A percentile compares a stretch with the other conserved stretches of the same genome.
Evolutionary conservation across 176 grass and related monocot species (phyloP).

Genomic region (Hordeum marinum): DNA sequence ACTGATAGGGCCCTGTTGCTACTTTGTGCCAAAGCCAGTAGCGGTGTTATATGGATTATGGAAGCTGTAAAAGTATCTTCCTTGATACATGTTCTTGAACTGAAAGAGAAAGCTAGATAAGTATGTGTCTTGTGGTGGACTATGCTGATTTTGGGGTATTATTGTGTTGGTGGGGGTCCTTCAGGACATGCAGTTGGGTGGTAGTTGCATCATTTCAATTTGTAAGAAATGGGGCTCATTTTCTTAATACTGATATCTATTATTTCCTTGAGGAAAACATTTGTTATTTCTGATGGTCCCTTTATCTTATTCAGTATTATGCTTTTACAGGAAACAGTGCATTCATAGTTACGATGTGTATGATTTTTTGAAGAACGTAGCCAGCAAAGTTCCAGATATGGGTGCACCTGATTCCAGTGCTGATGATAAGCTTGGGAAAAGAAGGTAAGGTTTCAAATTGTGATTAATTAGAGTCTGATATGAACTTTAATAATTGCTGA

Average conservation of each 20-base stretch:
- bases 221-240: not conserved
- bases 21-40: not conserved
- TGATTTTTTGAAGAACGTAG: slow-evolving; percentile 93
- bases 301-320: slow-evolving; percentile 15
- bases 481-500: slow-evolving; percentile 1
- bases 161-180: too few relatives aligned
- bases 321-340: slow-evolving; percentile 74
- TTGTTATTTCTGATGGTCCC: not conserved
- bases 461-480: slow-evolving; percentile 15
- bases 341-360: slow-evolving; percentile 81
- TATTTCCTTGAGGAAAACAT: not conserved
- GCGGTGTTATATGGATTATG: not conserved
- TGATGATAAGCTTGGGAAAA: slow-evolving; percentile 65
- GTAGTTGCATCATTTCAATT: not conserved
- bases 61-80: not conserved
- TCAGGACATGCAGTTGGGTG: not conserved
- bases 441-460: slow-evolving; percentile 19
- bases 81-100: not conserved
- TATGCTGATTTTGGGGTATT: not conserved
- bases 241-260: not conserved
- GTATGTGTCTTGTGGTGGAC: not conserved
- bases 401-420: slow-evolving; percentile 54
- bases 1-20: too few relatives aligned
- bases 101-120: not conserved
- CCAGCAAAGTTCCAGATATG: slow-evolving; percentile 82